Base-by-base conservation (phyloP, 371 early-diverging fungal species). In the Chytridiales sp. region DNA sequence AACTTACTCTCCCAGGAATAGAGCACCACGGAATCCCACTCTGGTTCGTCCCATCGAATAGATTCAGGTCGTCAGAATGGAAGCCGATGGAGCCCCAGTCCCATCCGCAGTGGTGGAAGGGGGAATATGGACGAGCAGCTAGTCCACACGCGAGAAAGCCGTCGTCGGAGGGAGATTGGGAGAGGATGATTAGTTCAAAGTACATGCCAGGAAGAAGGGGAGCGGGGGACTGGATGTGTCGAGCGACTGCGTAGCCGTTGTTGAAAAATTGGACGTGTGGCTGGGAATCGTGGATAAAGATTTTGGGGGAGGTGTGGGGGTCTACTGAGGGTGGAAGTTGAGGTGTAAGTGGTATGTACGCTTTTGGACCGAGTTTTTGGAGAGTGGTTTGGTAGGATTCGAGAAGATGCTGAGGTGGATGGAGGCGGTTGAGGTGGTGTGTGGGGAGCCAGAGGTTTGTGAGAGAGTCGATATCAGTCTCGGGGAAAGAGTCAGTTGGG, bases 41-140 rank as follows among this genome's bases (percentile, higher is more conserved):
- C 26, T 46, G 56, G 32, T 57, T 56, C 8, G 62, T 29, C 6
- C 56, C 56, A 24, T 51, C 21, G 56, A 44, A 70, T 5, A 70
- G 19, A 17, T 47, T 26, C 13, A 59, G 66, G 56, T 70, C 70
- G 49, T 70, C 70, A 13, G 49, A 32, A 30, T 70, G 70, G 47
- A 48, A 56, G 2, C 64, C 70, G 22, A 70, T 41, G 30, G 47
- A 44, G 26, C 56, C 40, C 4, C 26, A 26, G 44, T 66, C 56
- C 70, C 70, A 70, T 24, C 70, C 70, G 17, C 66, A 58, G 41
- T 70, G 70, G 39, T 66, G 64, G 46, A 58, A 66, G 19, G 70
- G 29, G 17, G 66, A 52, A 53, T 62, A 70, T 21, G 66, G 70
- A 19, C 22, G 32, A 0, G 60, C 32, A 0, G 58, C 63, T 0